These are phyloP conservation scores for Lactifluus subvellereus DNA, from an alignment of 768 basidiomycete genomes.

Conservation along the genomic window DNA sequence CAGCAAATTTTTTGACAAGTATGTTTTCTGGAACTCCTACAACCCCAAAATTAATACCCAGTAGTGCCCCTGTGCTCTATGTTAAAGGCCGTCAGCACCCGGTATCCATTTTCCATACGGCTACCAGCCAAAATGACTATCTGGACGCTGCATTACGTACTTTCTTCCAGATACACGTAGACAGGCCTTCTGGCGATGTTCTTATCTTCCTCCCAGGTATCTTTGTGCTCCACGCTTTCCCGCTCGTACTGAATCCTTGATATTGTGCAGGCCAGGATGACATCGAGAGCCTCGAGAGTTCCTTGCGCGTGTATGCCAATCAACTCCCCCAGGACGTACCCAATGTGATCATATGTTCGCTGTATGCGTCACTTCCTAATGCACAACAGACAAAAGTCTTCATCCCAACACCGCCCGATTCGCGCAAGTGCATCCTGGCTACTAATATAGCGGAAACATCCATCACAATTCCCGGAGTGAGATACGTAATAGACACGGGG, in stretches of 20 bases:
- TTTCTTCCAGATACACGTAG: conserved; percentile 89
- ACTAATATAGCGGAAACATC: conserved; percentile 99
- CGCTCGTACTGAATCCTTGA: neutral
- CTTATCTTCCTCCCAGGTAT: conserved; percentile 88
- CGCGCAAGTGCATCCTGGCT: conserved; percentile 88
- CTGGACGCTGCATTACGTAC: conserved; percentile 85
- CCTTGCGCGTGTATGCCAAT: conserved; percentile 62
- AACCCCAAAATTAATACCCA: conserved; percentile 3
- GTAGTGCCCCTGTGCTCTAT: conserved; percentile 81
- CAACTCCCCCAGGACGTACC: conserved; percentile 46
- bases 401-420: conserved; percentile 51
- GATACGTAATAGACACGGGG: conserved; percentile 93
- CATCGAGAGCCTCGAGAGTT: conserved; percentile 80
- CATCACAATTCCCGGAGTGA: conserved; percentile 94
- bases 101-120: conserved; percentile 78
- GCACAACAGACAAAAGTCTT: conserved; percentile 78
- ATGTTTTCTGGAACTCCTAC: conserved; percentile 28
- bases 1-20: conserved; percentile 82
- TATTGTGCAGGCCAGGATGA: conserved; percentile 77
- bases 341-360: conserved; percentile 69
- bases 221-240: neutral
- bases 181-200: conserved; percentile 78
- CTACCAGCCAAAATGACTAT: conserved; percentile 73
- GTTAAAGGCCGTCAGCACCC: conserved; percentile 91
- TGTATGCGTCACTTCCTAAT: conserved; percentile 83